A percentile compares a stretch with the other conserved stretches of the same genome.
phyloP scores from a whole-genome alignment of 176 grass and related monocot species.

The Aegilops umbellulata region DNA sequence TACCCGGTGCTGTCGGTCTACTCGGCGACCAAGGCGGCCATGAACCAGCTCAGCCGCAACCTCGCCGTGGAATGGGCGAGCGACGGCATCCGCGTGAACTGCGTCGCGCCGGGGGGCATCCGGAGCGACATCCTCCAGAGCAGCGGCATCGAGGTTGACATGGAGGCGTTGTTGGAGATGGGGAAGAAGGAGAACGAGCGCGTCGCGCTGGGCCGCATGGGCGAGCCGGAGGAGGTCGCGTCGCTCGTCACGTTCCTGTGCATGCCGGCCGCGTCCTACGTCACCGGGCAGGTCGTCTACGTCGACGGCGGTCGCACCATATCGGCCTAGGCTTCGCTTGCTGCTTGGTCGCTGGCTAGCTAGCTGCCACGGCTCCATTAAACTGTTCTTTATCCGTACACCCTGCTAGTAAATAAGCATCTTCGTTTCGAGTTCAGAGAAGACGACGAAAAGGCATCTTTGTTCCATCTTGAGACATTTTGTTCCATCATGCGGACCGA shows the following conservation, averaged over 20 bases:
- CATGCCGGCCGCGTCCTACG: conserved; percentile 51
- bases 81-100: conserved; percentile 38
- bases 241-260: conserved; percentile 42
- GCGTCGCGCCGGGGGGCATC: conserved; percentile 43
- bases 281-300: conserved; percentile 50
- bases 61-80: conserved; percentile 38
- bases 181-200: not conserved
- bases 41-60: conserved; percentile 49
- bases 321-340: not conserved
- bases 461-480: not conserved
- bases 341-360: not conserved
- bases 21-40: conserved; percentile 39
- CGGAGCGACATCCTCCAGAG: not conserved
- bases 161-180: not conserved
- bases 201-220: conserved; percentile 13
- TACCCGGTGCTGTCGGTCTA: conserved; percentile 31
- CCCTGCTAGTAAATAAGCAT: not conserved
- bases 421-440: not conserved
- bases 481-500: not conserved
- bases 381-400: not conserved
- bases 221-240: conserved; percentile 48
- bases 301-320: conserved; percentile 48
- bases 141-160: not conserved
- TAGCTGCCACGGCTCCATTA: not conserved
- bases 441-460: not conserved